Percentiles rank a stretch among this genome's conserved stretches.
Conservation (phyloP, 148 eudicot species). For the Cornus florida region DNA sequence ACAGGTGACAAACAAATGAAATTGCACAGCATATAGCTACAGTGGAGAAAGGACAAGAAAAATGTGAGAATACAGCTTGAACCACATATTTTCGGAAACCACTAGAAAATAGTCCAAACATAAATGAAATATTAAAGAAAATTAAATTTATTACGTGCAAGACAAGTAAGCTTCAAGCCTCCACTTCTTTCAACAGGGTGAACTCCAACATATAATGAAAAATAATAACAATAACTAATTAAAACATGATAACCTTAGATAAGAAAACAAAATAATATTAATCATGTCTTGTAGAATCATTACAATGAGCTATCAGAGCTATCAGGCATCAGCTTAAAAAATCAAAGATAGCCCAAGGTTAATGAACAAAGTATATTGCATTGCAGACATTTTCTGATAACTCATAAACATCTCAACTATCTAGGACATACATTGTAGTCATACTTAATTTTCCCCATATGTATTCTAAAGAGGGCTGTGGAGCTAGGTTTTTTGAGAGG, state of each 20-base stretch:
- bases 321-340: background rate
- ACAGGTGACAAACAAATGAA: slow-evolving; percentile 86
- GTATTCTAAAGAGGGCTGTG: background rate
- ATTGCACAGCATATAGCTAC: slow-evolving; percentile 97
- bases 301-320: background rate
- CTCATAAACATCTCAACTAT: background rate
- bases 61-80: background rate
- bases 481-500: too few species aligned
- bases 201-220: background rate
- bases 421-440: background rate
- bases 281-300: background rate
- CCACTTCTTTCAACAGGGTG: too few species aligned
- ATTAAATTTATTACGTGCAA: too few species aligned
- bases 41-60: slow-evolving; percentile 17
- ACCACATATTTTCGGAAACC: background rate
- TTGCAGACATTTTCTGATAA: background rate
- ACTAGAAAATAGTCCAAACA: background rate
- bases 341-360: background rate
- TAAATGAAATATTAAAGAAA: background rate
- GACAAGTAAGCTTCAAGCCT: too few species aligned
- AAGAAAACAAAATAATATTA: background rate
- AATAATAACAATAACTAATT: background rate
- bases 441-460: background rate
- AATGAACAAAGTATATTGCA: background rate
- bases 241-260: background rate